Base-by-base conservation (phyloP, 805 yeast genomes). In the Middelhovenomyces tepae region DNA sequence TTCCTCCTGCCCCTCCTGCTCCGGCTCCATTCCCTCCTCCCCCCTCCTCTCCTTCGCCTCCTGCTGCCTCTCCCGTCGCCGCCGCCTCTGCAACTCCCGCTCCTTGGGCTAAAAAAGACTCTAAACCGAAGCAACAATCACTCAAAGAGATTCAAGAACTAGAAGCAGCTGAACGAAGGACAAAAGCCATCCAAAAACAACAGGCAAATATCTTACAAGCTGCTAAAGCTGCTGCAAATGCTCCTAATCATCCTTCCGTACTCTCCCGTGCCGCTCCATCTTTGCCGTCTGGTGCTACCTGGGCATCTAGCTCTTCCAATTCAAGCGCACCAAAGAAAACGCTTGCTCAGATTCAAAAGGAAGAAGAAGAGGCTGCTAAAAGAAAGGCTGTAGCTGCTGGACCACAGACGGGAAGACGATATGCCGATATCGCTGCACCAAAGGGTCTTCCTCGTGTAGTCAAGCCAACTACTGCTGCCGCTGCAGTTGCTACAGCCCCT, bases 281-380 rank as follows among this genome's bases (percentile, higher is more conserved):
- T 7, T 32, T 49, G 20, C 56, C 54, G 7, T 37, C 48, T 9
- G 38, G 41, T 7, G 49, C 52, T 6, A 44, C 45, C n/a, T 42
- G 46, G 43, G 35, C 46, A 18, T 29, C 38, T 26, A 21, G 43
- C 13, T 35, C 53, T 3, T 41, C 34, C 3, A 24, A 40, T 5
- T 13, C 45, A 4, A 16, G 46, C 4, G 39, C 40, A 3, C 51
- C 54, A 6, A 50, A 47, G 29, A 54, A 54, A 37, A 46, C 62
- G 1, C 39, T 60, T 16, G 53, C 56, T 8, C 58, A 60, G 32
- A 59, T 60, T 33, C 63, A 59, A 43, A 47, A 40, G 33, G 67
- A 62, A 40, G 64, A 59, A 34, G 56, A 47, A 28, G 50, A 45
- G 18, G 54, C 46, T 4, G 43, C 49, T 8, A 36, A 36, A 30